Conservation (phyloP, 768 basidiomycete genomes). For the Pleurotus tuber-regium region DNA sequence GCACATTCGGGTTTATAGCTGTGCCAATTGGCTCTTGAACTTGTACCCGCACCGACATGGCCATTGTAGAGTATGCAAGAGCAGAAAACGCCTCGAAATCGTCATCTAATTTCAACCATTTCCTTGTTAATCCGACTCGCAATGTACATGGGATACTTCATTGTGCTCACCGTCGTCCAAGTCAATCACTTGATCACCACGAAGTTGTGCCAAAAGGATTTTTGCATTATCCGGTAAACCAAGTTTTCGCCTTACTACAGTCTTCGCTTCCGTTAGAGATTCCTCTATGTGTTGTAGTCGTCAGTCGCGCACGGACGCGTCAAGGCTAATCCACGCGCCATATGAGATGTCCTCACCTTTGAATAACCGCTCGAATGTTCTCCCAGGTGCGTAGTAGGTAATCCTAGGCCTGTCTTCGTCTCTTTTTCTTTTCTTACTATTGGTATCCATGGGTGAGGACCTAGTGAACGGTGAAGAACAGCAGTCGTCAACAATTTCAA, state of each 20-base stretch:
- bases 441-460: slow-evolving; percentile 32
- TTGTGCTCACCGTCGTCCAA: slow-evolving; percentile 71
- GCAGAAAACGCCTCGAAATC: slow-evolving; percentile 75
- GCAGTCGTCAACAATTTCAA: too few relatives aligned
- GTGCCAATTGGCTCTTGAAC: slow-evolving; percentile 35
- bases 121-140: neutral
- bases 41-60: slow-evolving; percentile 28
- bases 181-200: slow-evolving; percentile 52
- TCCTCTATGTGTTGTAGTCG: too few relatives aligned
- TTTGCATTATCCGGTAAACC: slow-evolving; percentile 36
- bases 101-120: slow-evolving; percentile 50
- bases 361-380: slow-evolving; percentile 53
- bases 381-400: slow-evolving; percentile 39
- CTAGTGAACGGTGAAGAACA: too few relatives aligned
- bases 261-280: slow-evolving; percentile 56
- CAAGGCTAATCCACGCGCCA: neutral
- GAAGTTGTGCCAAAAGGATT: slow-evolving; percentile 48
- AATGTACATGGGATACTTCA: neutral
- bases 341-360: slow-evolving; percentile 36
- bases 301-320: neutral
- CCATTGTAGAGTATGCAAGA: slow-evolving; percentile 33
- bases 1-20: too few relatives aligned
- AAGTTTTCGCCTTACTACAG: slow-evolving; percentile 62
- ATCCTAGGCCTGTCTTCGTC: slow-evolving; percentile 39
- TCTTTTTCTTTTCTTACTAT: slow-evolving; percentile 43